Evolutionary conservation across 2,329 filamentous ascomycete species (phyloP).

Genomic region (Claviceps sp.): DNA sequence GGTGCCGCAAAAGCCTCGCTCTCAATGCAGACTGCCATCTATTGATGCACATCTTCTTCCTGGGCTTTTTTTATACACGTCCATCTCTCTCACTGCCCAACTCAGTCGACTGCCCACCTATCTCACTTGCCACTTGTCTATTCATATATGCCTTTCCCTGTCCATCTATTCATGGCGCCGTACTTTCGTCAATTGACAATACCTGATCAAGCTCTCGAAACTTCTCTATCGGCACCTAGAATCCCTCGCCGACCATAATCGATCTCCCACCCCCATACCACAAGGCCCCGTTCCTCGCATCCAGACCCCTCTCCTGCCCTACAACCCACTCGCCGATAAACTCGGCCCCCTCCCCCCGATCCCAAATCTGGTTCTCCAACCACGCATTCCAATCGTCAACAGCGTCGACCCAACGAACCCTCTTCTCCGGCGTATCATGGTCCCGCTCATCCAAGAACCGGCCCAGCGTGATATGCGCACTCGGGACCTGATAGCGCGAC

Average conservation of each 20-base stretch:
- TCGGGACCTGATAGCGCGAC: slow-evolving; percentile 77
- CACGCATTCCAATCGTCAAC: slow-evolving; percentile 69
- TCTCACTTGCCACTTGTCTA: no score
- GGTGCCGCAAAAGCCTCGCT: no score
- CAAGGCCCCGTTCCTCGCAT: slow-evolving; percentile 58
- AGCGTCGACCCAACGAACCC: slow-evolving; percentile 49
- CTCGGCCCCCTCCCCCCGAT: slow-evolving; percentile 24
- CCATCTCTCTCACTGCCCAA: no score
- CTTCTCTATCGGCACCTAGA: slow-evolving; percentile 20
- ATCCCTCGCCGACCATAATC: slow-evolving; percentile 49
- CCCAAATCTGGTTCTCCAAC: slow-evolving; percentile 61
- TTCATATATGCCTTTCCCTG: no score
- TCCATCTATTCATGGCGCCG: no score
- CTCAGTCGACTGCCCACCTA: no score
- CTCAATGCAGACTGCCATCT: no score
- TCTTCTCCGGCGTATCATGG: slow-evolving; percentile 42
- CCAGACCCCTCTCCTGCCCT: slow-evolving; percentile 72
- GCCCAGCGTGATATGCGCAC: slow-evolving; percentile 77
- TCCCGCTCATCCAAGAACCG: slow-evolving; percentile 62
- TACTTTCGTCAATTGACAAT: no score
- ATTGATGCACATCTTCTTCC: no score
- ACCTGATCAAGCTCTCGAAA: neutral
- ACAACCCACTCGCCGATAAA: slow-evolving; percentile 65
- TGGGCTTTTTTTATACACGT: no score
- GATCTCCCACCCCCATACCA: slow-evolving; percentile 83